Base-by-base conservation (phyloP, 768 basidiomycete species). In the Trametes meyenii region DNA sequence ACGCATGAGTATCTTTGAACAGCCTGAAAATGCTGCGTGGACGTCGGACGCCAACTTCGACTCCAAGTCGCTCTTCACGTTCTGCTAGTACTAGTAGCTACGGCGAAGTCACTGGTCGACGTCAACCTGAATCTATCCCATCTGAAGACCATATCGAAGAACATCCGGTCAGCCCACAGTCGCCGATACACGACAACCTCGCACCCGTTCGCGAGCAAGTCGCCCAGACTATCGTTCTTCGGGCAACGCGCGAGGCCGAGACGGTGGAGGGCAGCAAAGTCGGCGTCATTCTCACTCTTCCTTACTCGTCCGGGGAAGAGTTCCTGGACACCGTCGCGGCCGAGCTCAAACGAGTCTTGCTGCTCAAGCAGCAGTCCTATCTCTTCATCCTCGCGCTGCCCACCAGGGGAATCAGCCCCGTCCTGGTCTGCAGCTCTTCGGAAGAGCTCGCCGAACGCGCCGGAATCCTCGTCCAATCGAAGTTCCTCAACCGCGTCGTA, bases 401-500 rank as follows among this genome's bases (percentile, higher is more conserved):
- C 43, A 29, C 21, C 54, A 19, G 29, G 11, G 43, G 21, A 43
- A 29, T 35, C 24, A 54, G 53, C 40, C 53, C 78, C 2, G 75
- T 92, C 13, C 75, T 90, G 55, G 77, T 92, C 55, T 81, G 80
- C 50, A 84, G 84, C 10, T 83, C 87, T 7, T 79, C 81, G 1
- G 72, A 76, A 12, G 79, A 82, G 10, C 80, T 83, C 51, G 79
- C 90, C n/a, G 82, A 87, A 53, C 84, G 88, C 21, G 88, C 89
- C 0, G 79, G 84, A 24, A 79, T 89, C 8, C 83, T 92, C 54
- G 79, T 82, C 14, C 78, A 77, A 54, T 81, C 88, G 38, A 91
- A 91, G 70, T 88, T 92, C 69, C 75, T 88, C n/a, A 85, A 85
- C 3, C 80, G 88, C 13, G 73, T 90, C 29, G 70, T 75, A 36